These are phyloP conservation scores for Stachybotrys echinatus DNA, from an alignment of 2,329 filamentous ascomycete genomes.

Conservation along the genomic window DNA sequence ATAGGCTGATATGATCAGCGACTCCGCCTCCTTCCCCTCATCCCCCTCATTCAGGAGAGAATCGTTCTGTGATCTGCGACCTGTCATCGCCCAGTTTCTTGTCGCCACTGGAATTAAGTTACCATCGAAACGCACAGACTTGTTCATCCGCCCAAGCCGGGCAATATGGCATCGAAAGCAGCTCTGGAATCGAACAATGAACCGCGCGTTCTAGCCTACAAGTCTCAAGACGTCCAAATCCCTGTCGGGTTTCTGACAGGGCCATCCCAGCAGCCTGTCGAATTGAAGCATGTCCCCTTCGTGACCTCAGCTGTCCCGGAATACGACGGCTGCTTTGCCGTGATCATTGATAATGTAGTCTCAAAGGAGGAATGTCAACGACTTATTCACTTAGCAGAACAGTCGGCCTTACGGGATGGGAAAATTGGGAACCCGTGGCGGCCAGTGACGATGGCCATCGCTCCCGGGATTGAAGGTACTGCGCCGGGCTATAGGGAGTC, in stretches of 20 bases:
- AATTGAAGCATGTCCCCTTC: slow-evolving; percentile 46
- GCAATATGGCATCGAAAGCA: too few relatives aligned
- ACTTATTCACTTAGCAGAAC: slow-evolving; percentile 46
- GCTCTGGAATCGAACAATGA: too few relatives aligned
- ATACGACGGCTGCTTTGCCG: slow-evolving; percentile 48
- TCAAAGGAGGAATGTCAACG: slow-evolving; percentile 50
- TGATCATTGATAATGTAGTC: slow-evolving; percentile 57
- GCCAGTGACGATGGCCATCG: slow-evolving; percentile 64
- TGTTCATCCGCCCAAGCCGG: too few relatives aligned
- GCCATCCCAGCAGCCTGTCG: slow-evolving; percentile 24
- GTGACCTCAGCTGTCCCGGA: slow-evolving; percentile 38
- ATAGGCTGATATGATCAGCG: too few relatives aligned
- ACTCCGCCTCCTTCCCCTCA: too few relatives aligned
- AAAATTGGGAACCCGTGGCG: slow-evolving; percentile 46
- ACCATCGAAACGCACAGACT: too few relatives aligned
- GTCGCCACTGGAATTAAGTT: too few relatives aligned
- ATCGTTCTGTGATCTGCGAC: too few relatives aligned
- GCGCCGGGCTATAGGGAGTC: slow-evolving; percentile 57
- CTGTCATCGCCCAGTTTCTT: too few relatives aligned
- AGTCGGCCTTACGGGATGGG: slow-evolving; percentile 32
- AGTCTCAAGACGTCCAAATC: not conserved
- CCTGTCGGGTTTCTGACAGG: not conserved
- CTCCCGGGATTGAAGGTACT: slow-evolving; percentile 52
- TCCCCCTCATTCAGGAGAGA: too few relatives aligned
- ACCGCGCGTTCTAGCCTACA: too few relatives aligned